Percentiles rank a stretch among this genome's conserved stretches.
phyloP scores from a whole-genome alignment of 805 yeast species.

The Henningerozyma blattae region DNA sequence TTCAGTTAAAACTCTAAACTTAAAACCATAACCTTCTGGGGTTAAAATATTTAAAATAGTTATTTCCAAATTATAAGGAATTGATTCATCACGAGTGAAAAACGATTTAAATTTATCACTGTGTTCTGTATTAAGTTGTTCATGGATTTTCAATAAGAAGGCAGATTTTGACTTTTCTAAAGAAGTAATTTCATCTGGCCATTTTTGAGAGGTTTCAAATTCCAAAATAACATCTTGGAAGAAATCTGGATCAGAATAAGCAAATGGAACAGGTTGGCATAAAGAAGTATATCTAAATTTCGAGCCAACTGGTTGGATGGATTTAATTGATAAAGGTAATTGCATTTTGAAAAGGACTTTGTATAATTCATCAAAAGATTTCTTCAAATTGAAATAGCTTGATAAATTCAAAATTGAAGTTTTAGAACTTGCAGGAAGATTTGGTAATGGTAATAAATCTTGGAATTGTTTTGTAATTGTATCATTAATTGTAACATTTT shows the following conservation, averaged over 20 bases:
- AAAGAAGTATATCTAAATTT: constrained; percentile 66
- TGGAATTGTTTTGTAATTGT: constrained; percentile 34
- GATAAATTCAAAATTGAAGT: constrained; percentile 36
- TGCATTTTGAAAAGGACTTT: constrained; percentile 40
- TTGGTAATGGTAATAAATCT: constrained; percentile 44
- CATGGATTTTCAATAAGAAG: constrained; percentile 60
- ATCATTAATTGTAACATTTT: constrained; percentile 21
- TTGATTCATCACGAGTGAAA: constrained; percentile 52
- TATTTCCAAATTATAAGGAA: constrained; percentile 54
- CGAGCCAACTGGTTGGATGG: constrained; percentile 64
- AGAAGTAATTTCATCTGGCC: constrained; percentile 90
- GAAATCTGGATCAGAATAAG: constrained; percentile 61
- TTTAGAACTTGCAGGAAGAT: constrained; percentile 42
- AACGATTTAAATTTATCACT: constrained; percentile 45
- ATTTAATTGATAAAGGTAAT: constrained; percentile 60
- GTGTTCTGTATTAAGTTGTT: constrained; percentile 30
- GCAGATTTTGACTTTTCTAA: constrained; percentile 87
- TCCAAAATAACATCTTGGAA: constrained; percentile 74
- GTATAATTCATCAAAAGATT: constrained; percentile 47
- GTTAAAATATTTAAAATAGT: constrained; percentile 54
- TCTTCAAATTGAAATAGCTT: constrained; percentile 32
- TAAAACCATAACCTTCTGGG: constrained; percentile 86
- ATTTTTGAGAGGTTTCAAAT: constrained; percentile 78
- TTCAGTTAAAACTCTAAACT: constrained; percentile 65
- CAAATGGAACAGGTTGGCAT: constrained; percentile 73